Percentiles rank a stretch among this genome's conserved stretches.
phyloP scores from a whole-genome alignment of 768 basidiomycete species.

The Lentinula lateritia region DNA sequence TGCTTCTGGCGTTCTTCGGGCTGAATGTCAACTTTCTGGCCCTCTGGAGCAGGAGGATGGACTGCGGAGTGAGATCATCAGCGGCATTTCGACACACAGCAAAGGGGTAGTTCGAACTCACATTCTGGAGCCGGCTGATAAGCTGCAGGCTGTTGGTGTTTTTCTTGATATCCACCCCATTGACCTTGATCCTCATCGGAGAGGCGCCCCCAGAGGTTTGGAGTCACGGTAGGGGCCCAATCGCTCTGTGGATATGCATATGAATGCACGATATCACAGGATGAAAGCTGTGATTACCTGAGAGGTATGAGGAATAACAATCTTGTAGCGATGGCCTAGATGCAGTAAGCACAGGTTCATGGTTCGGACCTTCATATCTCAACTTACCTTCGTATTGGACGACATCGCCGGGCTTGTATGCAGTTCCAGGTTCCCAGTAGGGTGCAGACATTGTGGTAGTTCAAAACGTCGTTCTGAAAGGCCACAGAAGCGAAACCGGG shows the following conservation, averaged over 20 bases:
- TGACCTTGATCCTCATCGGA: conserved; percentile 24
- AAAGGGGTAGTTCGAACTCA: conserved; percentile 1
- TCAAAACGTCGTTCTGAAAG: background rate
- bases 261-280: background rate
- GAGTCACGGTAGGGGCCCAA: conserved; percentile 59
- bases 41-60: conserved; percentile 10
- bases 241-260: conserved; percentile 37
- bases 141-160: conserved; percentile 21
- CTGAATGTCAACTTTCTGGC: conserved; percentile 21
- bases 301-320: conserved; percentile 66
- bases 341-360: conserved; percentile 21
- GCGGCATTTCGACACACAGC: background rate
- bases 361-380: conserved; percentile 10
- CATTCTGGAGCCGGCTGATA: conserved; percentile 14
- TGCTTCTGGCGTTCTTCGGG: conserved; percentile 46
- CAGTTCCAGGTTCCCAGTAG: conserved; percentile 58
- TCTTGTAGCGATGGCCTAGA: conserved; percentile 55
- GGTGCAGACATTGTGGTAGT: conserved; percentile 5
- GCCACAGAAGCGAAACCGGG: background rate
- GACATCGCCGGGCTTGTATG: conserved; percentile 48
- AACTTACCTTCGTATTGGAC: conserved; percentile 41
- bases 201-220: conserved; percentile 64
- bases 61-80: conserved; percentile 3
- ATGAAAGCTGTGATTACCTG: conserved; percentile 36
- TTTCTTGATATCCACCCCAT: conserved; percentile 20